These are phyloP conservation scores for Phytophthora agathidicida DNA, from an alignment of 352 stramenopile genomes.

Conservation along the genomic window DNA sequence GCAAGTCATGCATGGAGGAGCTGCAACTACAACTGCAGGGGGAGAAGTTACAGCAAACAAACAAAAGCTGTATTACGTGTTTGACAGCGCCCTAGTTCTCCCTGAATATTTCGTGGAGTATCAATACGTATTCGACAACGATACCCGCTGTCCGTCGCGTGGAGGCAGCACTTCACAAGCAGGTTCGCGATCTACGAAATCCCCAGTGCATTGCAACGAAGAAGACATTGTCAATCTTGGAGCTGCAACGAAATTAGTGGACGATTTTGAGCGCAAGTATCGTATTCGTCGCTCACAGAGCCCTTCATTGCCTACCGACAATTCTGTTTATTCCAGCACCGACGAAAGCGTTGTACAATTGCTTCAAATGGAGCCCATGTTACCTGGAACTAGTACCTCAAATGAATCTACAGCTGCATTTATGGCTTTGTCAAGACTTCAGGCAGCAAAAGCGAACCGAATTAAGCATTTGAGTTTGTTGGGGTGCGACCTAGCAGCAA, in stretches of 20 bases:
- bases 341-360: slow-evolving; percentile 40
- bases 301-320: slow-evolving; percentile 14
- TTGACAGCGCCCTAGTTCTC: slow-evolving; percentile 80
- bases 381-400: slow-evolving; percentile 15
- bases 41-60: slow-evolving; percentile 22
- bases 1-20: slow-evolving; percentile 43
- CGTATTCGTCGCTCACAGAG: slow-evolving; percentile 47
- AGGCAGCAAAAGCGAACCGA: slow-evolving; percentile 15
- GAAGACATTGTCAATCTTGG: slow-evolving; percentile 43
- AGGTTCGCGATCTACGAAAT: slow-evolving; percentile 1
- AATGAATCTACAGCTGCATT: neutral
- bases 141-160: slow-evolving; percentile 5
- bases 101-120: slow-evolving; percentile 90
- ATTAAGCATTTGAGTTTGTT: slow-evolving; percentile 62
- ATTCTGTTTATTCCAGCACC: slow-evolving; percentile 15
- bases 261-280: slow-evolving; percentile 71
- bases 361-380: slow-evolving; percentile 50
- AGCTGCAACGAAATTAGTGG: slow-evolving; percentile 32
- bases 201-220: slow-evolving; percentile 15
- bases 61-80: slow-evolving; percentile 82
- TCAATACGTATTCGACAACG: slow-evolving; percentile 49
- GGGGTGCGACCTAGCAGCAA: slow-evolving; percentile 52
- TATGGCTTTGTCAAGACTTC: slow-evolving; percentile 9
- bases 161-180: neutral
- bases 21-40: slow-evolving; percentile 9